These are phyloP conservation scores for Boletus rex-veris DNA, from an alignment of 768 basidiomycete genomes.

Conservation along the genomic window DNA sequence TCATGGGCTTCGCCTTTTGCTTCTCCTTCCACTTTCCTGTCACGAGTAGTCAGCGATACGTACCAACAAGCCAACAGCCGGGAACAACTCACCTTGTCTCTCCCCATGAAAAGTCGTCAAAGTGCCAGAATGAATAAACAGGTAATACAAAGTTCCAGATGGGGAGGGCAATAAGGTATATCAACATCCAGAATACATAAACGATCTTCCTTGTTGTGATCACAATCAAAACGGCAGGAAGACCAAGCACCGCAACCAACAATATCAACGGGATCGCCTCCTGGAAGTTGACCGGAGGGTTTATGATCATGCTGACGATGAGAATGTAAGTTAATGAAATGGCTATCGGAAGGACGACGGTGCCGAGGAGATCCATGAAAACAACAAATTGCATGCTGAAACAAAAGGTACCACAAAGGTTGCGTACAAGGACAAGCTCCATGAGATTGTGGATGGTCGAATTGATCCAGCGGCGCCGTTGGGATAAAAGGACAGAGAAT, in stretches of 20 bases:
- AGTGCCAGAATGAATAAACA: constrained; percentile 98
- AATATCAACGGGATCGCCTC: constrained; percentile 93
- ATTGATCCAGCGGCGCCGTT: constrained; percentile 99
- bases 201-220: constrained; percentile 93
- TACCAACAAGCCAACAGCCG: not conserved
- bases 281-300: constrained; percentile 80
- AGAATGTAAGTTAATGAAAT: constrained; percentile 88
- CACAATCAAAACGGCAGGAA: constrained; percentile 89
- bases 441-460: constrained; percentile 99
- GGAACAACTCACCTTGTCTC: constrained; percentile 75
- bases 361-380: constrained; percentile 93
- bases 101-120: constrained; percentile 99
- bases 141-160: constrained; percentile 96
- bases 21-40: constrained; percentile 94
- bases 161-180: constrained; percentile 89
- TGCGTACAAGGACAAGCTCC: constrained; percentile 95
- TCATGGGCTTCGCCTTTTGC: constrained; percentile 75
- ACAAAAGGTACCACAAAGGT: constrained; percentile 98
- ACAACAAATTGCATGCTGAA: constrained; percentile 99
- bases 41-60: constrained; percentile 9
- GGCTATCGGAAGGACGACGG: constrained; percentile 90
- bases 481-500: constrained; percentile 88
- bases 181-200: constrained; percentile 97
- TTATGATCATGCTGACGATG: constrained; percentile 74
- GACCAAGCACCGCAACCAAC: constrained; percentile 85